Percentiles rank a stretch among this genome's conserved stretches.
These are phyloP conservation scores for Gossypioides kirkii DNA, from an alignment of 345 rosid genomes.

Conservation along the genomic window DNA sequence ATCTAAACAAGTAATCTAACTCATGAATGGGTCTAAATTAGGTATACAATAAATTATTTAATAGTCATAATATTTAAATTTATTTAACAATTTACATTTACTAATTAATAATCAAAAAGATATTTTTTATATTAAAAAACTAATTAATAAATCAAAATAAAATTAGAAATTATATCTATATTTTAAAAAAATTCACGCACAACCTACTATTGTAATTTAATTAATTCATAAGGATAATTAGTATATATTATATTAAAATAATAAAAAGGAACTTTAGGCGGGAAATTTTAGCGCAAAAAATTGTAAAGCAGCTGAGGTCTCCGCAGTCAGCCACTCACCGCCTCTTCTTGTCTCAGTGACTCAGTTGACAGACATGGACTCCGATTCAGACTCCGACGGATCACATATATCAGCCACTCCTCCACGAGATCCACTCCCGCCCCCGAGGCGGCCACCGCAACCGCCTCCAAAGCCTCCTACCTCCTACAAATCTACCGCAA, in stretches of 20 bases:
- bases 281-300: constrained; percentile 23
- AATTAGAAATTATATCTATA: too few species aligned
- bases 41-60: too few species aligned
- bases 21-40: too few species aligned
- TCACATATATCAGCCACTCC: constrained; percentile 90
- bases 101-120: too few species aligned
- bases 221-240: not conserved
- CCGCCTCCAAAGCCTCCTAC: constrained; percentile 12
- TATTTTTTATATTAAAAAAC: too few species aligned
- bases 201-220: not conserved
- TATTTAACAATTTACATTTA: too few species aligned
- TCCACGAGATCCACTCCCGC: constrained; percentile 47
- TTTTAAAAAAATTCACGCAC: too few species aligned
- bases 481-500: constrained; percentile 24
- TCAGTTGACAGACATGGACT: constrained; percentile 38
- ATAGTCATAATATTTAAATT: too few species aligned
- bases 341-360: not conserved
- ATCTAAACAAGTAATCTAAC: rapidly evolving
- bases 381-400: constrained; percentile 81
- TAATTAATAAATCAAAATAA: too few species aligned
- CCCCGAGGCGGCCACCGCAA: constrained; percentile 19
- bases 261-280: constrained; percentile 24
- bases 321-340: not conserved
- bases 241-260: not conserved
- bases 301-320: not conserved